phyloP scores from a whole-genome alignment of 805 yeast species.

The Kazachstania bromeliacearum region DNA sequence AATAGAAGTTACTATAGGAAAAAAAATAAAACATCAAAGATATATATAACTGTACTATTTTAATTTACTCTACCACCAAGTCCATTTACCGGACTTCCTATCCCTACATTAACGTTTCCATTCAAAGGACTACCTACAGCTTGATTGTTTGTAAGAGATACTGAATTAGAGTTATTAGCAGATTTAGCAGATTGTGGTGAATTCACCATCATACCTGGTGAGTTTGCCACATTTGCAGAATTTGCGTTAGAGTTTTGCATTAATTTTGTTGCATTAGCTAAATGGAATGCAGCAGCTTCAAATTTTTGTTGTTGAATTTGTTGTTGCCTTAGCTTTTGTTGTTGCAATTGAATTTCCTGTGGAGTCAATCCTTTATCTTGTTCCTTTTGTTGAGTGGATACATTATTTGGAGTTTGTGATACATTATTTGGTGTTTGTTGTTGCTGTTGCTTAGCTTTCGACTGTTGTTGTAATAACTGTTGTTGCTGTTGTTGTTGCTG shows the following conservation, averaged over 20 bases:
- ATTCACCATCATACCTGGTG: slow-evolving; percentile 1
- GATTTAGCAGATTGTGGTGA: slow-evolving; percentile 1
- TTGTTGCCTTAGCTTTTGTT: slow-evolving; percentile 28
- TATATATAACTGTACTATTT: neutral
- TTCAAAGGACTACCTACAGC: slow-evolving; percentile 11
- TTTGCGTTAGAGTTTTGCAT: slow-evolving; percentile 17
- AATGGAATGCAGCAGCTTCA: slow-evolving; percentile 27
- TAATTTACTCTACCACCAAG: slow-evolving; percentile 16
- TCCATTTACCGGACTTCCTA: slow-evolving; percentile 15
- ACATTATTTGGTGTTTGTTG: slow-evolving; percentile 4
- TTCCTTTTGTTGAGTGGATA: neutral
- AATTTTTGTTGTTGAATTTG: slow-evolving; percentile 28
- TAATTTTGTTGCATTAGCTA: slow-evolving; percentile 26
- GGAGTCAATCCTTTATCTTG: slow-evolving; percentile 24
- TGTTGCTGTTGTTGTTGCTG: slow-evolving; percentile 11
- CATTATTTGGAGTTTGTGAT: neutral
- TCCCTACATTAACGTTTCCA: slow-evolving; percentile 19
- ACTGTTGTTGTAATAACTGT: slow-evolving; percentile 9
- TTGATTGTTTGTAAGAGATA: neutral
- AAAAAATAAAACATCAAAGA: neutral
- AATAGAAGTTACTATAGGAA: no score
- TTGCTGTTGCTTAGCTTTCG: slow-evolving; percentile 2
- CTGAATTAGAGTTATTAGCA: neutral
- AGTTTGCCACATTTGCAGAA: neutral
- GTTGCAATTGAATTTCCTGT: slow-evolving; percentile 28